Evolutionary conservation across 441 rosid species (phyloP).

Genomic region (Populus hybrid): DNA sequence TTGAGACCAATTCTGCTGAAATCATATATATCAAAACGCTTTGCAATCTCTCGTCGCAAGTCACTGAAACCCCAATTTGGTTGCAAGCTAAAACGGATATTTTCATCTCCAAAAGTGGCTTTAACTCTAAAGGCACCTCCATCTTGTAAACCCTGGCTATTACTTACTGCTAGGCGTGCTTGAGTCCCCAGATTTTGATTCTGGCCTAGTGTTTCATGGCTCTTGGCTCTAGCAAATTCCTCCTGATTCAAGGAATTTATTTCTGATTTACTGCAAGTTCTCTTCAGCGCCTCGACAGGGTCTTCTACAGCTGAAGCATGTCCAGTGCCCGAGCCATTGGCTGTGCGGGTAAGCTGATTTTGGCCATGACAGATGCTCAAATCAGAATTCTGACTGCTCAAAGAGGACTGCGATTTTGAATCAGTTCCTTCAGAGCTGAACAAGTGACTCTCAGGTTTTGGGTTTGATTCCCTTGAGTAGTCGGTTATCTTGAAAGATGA

Average conservation of each 20-base stretch:
- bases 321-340: constrained; percentile 20
- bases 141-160: not conserved
- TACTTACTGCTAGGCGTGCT: constrained; percentile 31
- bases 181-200: constrained; percentile 28
- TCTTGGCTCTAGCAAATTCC: not conserved
- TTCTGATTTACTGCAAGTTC: constrained; percentile 41
- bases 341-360: constrained; percentile 18
- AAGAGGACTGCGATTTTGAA: constrained; percentile 25
- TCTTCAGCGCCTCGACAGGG: constrained; percentile 33
- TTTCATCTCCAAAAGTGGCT: constrained; percentile 32
- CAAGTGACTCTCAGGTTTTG: constrained; percentile 17
- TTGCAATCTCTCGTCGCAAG: constrained; percentile 31
- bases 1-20: constrained; percentile 49
- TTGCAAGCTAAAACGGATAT: constrained; percentile 34
- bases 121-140: constrained; percentile 20
- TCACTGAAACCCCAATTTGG: constrained; percentile 31
- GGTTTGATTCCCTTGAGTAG: constrained; percentile 6
- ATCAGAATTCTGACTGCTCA: constrained; percentile 26
- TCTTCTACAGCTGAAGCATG: constrained; percentile 30
- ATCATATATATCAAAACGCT: constrained; percentile 55
- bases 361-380: constrained; percentile 18
- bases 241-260: constrained; percentile 42
- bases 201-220: constrained; percentile 32
- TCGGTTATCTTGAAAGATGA: constrained; percentile 10
- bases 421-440: constrained; percentile 11